Percentiles rank a stretch among this genome's conserved stretches.
phyloP scores from a whole-genome alignment of 345 rosid species.

The Acer saccharum region DNA sequence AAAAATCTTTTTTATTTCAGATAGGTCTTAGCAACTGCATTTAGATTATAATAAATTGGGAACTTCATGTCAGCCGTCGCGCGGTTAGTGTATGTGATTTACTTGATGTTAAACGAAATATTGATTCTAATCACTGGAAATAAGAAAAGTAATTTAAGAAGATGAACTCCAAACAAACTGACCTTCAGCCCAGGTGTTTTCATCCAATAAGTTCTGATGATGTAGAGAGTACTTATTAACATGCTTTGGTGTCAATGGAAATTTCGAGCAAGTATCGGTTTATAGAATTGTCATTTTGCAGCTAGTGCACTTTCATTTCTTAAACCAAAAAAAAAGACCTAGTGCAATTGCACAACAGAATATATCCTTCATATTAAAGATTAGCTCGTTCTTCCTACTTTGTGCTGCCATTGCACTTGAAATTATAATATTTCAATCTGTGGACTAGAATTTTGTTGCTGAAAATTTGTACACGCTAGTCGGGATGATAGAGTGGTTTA shows the following conservation, averaged over 20 bases:
- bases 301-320: too few species aligned
- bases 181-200: background rate
- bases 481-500: too few species aligned
- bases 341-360: background rate
- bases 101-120: background rate
- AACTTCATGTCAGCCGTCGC: background rate
- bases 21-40: background rate
- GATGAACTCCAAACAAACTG: background rate
- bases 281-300: background rate
- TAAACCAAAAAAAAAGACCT: too few species aligned
- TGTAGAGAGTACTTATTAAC: background rate
- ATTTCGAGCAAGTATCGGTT: background rate
- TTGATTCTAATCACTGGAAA: background rate
- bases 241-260: background rate
- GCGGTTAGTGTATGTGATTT: background rate
- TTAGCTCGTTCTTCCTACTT: background rate
- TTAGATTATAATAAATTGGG: background rate
- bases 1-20: background rate
- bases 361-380: too few species aligned
- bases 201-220: too few species aligned
- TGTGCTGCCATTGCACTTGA: background rate
- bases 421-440: background rate
- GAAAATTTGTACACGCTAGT: background rate
- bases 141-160: background rate
- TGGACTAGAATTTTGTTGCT: conserved; percentile 5